Percentiles rank a stretch among this genome's conserved stretches.
Evolutionary conservation across 75 land plant genomes (phyloP).

Genomic region (Pinus albicaulis): DNA sequence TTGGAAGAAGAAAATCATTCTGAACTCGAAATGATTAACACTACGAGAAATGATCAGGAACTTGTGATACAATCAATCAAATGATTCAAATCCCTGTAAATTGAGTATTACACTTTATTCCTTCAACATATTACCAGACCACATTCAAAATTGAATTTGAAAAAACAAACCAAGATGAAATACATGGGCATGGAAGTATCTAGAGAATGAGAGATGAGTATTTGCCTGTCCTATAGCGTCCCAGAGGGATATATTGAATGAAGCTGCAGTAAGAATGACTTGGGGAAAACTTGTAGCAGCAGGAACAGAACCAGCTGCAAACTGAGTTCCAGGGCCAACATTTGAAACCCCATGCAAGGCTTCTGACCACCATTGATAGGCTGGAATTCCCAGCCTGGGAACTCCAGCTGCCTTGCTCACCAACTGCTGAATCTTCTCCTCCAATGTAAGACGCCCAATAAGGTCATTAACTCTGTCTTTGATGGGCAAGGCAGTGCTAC

Average conservation of each 20-base stretch:
- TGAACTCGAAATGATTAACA: too few relatives aligned
- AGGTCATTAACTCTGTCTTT: slow-evolving; percentile 50
- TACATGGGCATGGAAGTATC: too few relatives aligned
- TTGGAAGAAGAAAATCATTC: too few relatives aligned
- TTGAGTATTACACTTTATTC: too few relatives aligned
- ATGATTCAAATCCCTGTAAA: too few relatives aligned
- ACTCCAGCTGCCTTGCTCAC: slow-evolving; percentile 61
- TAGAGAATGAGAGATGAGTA: too few relatives aligned
- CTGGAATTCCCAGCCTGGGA: slow-evolving; percentile 66
- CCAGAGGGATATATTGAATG: slow-evolving; percentile 87
- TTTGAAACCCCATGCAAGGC: slow-evolving; percentile 85
- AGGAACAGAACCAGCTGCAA: slow-evolving; percentile 49
- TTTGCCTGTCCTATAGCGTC: slow-evolving; percentile 52
- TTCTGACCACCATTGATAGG: slow-evolving; percentile 95
- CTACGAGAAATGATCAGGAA: too few relatives aligned
- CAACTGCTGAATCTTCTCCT: slow-evolving; percentile 68
- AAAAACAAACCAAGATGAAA: too few relatives aligned
- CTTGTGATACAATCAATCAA: too few relatives aligned
- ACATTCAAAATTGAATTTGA: too few relatives aligned
- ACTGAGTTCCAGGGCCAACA: slow-evolving; percentile 56
- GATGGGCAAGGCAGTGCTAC: slow-evolving; percentile 28
- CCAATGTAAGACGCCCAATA: slow-evolving; percentile 47
- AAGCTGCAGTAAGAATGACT: slow-evolving; percentile 84
- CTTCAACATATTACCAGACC: too few relatives aligned
- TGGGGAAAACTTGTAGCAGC: slow-evolving; percentile 93